Evolutionary conservation across 352 stramenopile genomes (phyloP).

Genomic region (Globisporangium solare): DNA sequence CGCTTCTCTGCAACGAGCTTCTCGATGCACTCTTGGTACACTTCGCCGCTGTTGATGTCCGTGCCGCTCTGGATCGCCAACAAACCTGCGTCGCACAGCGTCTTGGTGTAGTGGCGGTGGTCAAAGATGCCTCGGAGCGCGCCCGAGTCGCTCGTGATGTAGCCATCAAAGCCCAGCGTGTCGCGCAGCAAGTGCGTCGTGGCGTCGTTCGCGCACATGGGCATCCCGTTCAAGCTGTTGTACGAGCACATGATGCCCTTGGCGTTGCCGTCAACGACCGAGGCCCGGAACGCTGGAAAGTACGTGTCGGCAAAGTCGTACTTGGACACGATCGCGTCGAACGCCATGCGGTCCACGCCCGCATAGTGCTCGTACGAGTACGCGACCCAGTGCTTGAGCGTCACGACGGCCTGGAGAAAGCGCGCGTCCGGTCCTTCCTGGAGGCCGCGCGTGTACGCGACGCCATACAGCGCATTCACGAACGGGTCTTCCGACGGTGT

Average conservation of each 20-base stretch:
- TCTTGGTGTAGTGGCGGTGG: constrained; percentile 76
- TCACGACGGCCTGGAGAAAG: constrained; percentile 84
- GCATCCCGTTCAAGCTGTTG: constrained; percentile 93
- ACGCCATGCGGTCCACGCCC: constrained; percentile 73
- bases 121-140: constrained; percentile 83
- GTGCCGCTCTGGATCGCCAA: constrained; percentile 70
- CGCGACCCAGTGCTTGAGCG: constrained; percentile 93
- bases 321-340: constrained; percentile 85
- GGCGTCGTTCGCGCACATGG: constrained; percentile 86
- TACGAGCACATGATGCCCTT: constrained; percentile 96
- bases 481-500: constrained; percentile 91
- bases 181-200: constrained; percentile 74
- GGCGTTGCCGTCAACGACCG: constrained; percentile 72
- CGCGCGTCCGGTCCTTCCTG: constrained; percentile 71
- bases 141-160: constrained; percentile 94
- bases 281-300: constrained; percentile 78
- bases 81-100: constrained; percentile 52
- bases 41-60: constrained; percentile 86
- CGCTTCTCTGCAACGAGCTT: constrained; percentile 45
- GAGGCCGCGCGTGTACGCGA: constrained; percentile 85
- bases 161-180: constrained; percentile 88
- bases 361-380: constrained; percentile 87
- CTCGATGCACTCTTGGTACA: constrained; percentile 75
- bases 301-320: constrained; percentile 94
- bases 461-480: constrained; percentile 88